A percentile compares a stretch with the other conserved stretches of the same genome.
Conservation (phyloP, 192 early-diverging fungal species). For the Rhizophagus sp. region DNA sequence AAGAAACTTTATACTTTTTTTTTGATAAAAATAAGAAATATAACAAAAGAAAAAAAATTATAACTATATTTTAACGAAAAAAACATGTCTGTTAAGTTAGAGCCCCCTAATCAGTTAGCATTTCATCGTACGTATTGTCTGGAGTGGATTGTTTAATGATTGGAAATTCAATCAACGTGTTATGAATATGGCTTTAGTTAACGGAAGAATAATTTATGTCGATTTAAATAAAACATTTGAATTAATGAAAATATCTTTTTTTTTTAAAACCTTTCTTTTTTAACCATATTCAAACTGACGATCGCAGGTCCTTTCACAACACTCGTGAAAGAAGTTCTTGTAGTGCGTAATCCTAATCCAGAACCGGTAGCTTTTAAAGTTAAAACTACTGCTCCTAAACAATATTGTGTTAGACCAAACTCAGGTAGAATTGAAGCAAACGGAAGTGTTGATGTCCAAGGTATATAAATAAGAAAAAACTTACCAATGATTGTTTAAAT, state of each 20-base stretch:
- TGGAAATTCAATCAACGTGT: not conserved
- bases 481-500: no score
- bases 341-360: conserved; percentile 64
- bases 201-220: no score
- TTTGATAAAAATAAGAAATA: no score
- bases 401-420: conserved; percentile 96
- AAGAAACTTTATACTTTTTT: no score
- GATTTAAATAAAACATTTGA: not conserved
- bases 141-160: not conserved
- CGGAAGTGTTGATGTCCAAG: conserved; percentile 69
- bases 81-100: conserved; percentile 63
- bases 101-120: conserved; percentile 54
- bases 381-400: conserved; percentile 98
- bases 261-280: not conserved
- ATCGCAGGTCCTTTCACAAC: conserved; percentile 64
- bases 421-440: conserved; percentile 77
- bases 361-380: conserved; percentile 92
- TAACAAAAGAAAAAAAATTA: no score
- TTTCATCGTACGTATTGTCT: conserved; percentile 58
- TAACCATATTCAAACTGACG: not conserved
- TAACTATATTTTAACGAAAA: not conserved
- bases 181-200: not conserved
- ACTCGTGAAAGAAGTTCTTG: conserved; percentile 55
- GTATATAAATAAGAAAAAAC: conserved; percentile 42
- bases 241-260: not conserved